Evolutionary conservation across 2,329 filamentous ascomycete genomes (phyloP).

Genomic region (Arthrinium puccinioides): DNA sequence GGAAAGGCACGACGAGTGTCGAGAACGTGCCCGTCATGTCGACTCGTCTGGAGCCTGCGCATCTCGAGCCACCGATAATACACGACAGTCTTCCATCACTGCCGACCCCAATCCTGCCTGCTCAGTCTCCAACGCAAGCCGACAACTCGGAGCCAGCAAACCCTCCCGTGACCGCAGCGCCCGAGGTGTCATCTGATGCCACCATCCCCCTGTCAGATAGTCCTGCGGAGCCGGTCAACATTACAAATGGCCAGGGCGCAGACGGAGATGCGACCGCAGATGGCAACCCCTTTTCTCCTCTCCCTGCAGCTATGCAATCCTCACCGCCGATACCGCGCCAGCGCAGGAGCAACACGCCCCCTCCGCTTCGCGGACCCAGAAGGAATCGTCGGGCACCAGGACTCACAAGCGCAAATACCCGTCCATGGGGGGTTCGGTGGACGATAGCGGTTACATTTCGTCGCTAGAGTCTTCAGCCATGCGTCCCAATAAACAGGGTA

Average conservation of each 20-base stretch:
- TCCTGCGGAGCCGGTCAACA: slow-evolving; percentile 44
- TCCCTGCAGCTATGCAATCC: slow-evolving; percentile 68
- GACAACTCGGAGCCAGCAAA: slow-evolving; percentile 32
- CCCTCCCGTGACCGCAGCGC: slow-evolving; percentile 23
- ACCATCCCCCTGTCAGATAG: slow-evolving; percentile 68
- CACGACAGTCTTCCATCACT: slow-evolving; percentile 39
- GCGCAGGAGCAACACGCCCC: slow-evolving; percentile 66
- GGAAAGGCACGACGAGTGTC: slow-evolving; percentile 48
- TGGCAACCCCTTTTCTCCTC: slow-evolving; percentile 61
- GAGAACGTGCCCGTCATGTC: slow-evolving; percentile 55
- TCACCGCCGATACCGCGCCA: slow-evolving; percentile 75
- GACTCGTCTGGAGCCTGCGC: slow-evolving; percentile 44
- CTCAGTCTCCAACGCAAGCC: slow-evolving; percentile 19
- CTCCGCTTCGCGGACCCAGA: too few relatives aligned
- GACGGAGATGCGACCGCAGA: slow-evolving; percentile 32
- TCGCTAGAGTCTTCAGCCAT: slow-evolving; percentile 87
- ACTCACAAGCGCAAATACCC: slow-evolving; percentile 70
- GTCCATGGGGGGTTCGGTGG: slow-evolving; percentile 52
- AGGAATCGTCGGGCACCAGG: slow-evolving; percentile 57
- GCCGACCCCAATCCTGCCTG: slow-evolving; percentile 33
- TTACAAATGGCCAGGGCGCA: slow-evolving; percentile 9
- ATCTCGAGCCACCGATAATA: slow-evolving; percentile 26
- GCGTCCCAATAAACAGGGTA: slow-evolving; percentile 60
- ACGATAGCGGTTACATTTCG: slow-evolving; percentile 94
- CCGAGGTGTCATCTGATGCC: slow-evolving; percentile 68